Base-by-base conservation (phyloP, 2,329 filamentous ascomycete genomes). In the Penicillium sp. region DNA sequence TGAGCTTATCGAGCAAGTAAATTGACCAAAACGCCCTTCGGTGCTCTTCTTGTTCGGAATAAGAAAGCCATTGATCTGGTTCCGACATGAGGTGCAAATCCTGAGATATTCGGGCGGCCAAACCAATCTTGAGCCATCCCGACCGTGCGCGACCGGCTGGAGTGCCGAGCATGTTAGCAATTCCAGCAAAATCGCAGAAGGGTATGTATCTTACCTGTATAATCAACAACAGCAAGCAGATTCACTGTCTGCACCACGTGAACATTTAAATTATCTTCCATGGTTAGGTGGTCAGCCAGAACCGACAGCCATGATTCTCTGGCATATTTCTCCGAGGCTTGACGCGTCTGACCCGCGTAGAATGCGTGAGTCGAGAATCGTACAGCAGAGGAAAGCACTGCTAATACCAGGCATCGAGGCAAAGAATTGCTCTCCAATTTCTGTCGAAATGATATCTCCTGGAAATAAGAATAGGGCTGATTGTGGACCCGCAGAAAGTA, bases 31-130 rank as follows among this genome's bases (percentile, higher is more conserved):
- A 71, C 9, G 61, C 59, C 29, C 66, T 55, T 13, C 68, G 60
- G 18, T 57, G 57, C 40, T 71, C 68, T 45, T 71, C 69, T 42
- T 70, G 66, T 38, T 68, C 62, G 0, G 57, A 24, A 34, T 52
- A 50, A 9, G 66, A 49, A 1, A 66, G 45, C 34, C 57, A 57
- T 8, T 39, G 22, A 7, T 43, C 43, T 2, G 64, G 60, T 16
- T 70, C 67, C 3, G 43, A 55, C 60, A 67, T 68, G 8, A 70
- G 70, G 9, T 67, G 68, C 16, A 75, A 71, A 43, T 66, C 66
- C 45, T 71, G 69, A 6, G 89, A 92, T 70, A 84, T 94, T 39
- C 90, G 94, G 64, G 75, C 65, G 1, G 68, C 62, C 2, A 69
- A 47, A 2, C 66, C 66, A 13, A 70, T 65, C 24, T 76, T 76